Evolutionary conservation across 306 rosid species (phyloP).

Genomic region (Quercus robur): DNA sequence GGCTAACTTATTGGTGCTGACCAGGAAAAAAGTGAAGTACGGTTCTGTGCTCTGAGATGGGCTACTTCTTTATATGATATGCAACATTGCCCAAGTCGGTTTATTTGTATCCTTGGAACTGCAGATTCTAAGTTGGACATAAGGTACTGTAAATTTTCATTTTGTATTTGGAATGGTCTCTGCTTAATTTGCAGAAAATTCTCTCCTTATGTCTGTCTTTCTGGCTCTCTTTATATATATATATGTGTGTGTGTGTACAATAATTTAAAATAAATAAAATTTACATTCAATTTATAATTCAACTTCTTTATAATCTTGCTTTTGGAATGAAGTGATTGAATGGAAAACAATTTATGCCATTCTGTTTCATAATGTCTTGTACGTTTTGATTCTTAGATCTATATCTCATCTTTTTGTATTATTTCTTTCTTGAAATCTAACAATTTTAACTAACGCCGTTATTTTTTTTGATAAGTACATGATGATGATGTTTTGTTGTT

Average conservation of each 20-base stretch:
- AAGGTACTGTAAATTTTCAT: slow-evolving; percentile 50
- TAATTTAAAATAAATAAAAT: neutral
- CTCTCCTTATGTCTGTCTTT: neutral
- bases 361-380: neutral
- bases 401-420: neutral
- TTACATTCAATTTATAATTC: neutral
- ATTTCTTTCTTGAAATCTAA: neutral
- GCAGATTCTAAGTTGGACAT: slow-evolving; percentile 85
- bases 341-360: too few relatives aligned
- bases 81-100: slow-evolving; percentile 91
- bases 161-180: neutral
- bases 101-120: slow-evolving; percentile 81
- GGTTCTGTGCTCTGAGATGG: slow-evolving; percentile 91
- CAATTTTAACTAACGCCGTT: neutral
- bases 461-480: neutral
- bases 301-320: neutral
- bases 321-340: neutral
- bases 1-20: slow-evolving; percentile 26
- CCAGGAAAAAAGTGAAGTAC: slow-evolving; percentile 91
- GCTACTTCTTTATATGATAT: slow-evolving; percentile 75
- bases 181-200: neutral
- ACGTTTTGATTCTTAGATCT: neutral
- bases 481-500: neutral
- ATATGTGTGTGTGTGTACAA: neutral
- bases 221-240: neutral